phyloP scores from a whole-genome alignment of 31 red algal species.

The Asparagopsis taxiformis region DNA sequence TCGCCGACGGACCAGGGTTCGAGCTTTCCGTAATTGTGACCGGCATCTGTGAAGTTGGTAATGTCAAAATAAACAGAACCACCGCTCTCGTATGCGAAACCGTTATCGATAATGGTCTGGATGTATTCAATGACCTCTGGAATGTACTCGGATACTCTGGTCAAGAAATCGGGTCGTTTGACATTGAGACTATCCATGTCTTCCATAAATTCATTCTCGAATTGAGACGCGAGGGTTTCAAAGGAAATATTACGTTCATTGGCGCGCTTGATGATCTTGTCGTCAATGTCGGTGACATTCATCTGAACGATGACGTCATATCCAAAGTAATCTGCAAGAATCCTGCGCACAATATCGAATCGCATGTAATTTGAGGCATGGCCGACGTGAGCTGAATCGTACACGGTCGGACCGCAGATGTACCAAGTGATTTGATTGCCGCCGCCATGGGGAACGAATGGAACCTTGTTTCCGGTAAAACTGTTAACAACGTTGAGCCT shows the following conservation, averaged over 20 bases:
- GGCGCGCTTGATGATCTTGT: conserved; percentile 96
- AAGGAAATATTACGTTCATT: conserved; percentile 69
- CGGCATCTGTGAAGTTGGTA: conserved; percentile 60
- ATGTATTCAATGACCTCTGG: conserved; percentile 90
- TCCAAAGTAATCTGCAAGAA: conserved; percentile 88
- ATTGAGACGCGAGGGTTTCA: conserved; percentile 59
- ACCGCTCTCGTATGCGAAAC: conserved; percentile 84
- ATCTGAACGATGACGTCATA: conserved; percentile 85
- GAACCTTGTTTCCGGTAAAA: conserved; percentile 75
- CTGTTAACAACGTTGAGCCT: conserved; percentile 67
- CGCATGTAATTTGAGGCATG: conserved; percentile 97
- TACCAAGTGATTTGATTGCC: conserved; percentile 82
- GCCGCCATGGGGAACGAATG: conserved; percentile 31
- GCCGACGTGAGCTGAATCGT: conserved; percentile 94
- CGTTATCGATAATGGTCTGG: conserved; percentile 63
- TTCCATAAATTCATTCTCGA: conserved; percentile 84
- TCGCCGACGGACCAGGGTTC: conserved; percentile 81
- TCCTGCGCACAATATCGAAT: conserved; percentile 89
- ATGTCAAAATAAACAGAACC: conserved; percentile 98
- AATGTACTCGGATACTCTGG: conserved; percentile 95
- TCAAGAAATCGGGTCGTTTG: conserved; percentile 75
- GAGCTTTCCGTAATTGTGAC: conserved; percentile 92
- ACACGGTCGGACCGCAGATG: conserved; percentile 99
- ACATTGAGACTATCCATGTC: conserved; percentile 91
- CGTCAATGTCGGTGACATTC: conserved; percentile 99